phyloP scores from a whole-genome alignment of 257 asterid species.

The Misopates orontium region DNA sequence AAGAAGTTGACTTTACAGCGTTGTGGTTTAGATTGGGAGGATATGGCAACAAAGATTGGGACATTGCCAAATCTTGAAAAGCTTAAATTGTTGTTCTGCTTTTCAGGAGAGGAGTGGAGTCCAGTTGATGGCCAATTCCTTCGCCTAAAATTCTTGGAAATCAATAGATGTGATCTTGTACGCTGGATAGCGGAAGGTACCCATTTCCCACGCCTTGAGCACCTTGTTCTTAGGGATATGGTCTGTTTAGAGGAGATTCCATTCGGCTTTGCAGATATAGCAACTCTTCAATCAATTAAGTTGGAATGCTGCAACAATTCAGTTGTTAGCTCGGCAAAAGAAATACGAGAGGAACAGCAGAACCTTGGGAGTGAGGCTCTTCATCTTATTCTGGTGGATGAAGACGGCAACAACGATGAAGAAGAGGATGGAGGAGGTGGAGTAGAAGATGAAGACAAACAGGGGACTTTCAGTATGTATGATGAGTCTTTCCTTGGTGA shows the following conservation, averaged over 20 bases:
- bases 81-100: background rate
- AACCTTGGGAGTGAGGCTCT: background rate
- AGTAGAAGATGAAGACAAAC: no score
- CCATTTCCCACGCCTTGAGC: slow-evolving; percentile 8
- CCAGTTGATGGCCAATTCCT: background rate
- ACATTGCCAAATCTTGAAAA: slow-evolving; percentile 18
- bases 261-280: background rate
- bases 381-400: background rate
- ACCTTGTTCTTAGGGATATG: background rate
- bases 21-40: slow-evolving; percentile 15
- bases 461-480: no score
- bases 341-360: background rate
- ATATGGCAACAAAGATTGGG: slow-evolving; percentile 16
- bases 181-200: background rate
- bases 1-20: slow-evolving; percentile 17
- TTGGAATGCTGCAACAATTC: background rate
- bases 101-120: background rate
- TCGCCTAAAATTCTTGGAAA: background rate
- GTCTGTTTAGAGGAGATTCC: background rate
- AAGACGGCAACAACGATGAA: no score
- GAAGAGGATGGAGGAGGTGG: no score
- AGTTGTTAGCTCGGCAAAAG: background rate
- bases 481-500: no score
- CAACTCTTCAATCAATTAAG: slow-evolving; percentile 3
- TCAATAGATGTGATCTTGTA: background rate